Percentiles rank a stretch among this genome's conserved stretches.
Evolutionary conservation across 2,329 filamentous ascomycete genomes (phyloP).

Genomic region (Aspergillus fijiensis): DNA sequence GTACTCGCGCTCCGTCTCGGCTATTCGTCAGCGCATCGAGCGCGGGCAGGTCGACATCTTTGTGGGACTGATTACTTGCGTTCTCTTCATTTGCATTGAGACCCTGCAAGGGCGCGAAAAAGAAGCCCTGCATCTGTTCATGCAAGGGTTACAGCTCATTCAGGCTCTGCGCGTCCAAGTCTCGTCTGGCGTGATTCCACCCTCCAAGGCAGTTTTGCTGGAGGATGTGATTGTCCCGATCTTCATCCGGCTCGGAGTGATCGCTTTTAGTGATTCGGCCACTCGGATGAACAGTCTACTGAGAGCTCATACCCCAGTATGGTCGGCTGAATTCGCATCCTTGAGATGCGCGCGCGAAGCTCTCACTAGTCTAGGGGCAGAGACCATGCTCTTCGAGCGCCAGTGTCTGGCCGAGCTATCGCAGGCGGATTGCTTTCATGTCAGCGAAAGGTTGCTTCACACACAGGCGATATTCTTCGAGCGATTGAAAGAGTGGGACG

Average conservation of each 20-base stretch:
- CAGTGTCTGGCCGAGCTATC: conserved; percentile 20
- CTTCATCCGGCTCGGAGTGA: conserved; percentile 26
- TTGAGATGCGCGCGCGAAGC: conserved; percentile 26
- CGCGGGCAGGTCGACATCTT: conserved; percentile 24
- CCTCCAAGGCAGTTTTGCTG: conserved; percentile 20
- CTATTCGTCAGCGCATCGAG: conserved; percentile 26
- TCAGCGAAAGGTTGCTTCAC: conserved; percentile 18
- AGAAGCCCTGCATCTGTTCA: conserved; percentile 28
- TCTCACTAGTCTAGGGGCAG: conserved; percentile 24
- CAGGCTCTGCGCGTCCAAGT: conserved; percentile 21
- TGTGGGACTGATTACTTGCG: conserved; percentile 31
- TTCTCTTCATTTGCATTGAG: conserved; percentile 38
- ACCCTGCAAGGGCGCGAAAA: conserved; percentile 24
- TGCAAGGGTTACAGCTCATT: conserved; percentile 28
- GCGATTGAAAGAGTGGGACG: conserved; percentile 25
- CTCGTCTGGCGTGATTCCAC: conserved; percentile 11
- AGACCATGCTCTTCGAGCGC: conserved; percentile 26
- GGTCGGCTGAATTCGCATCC: conserved; percentile 5
- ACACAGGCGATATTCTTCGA: conserved; percentile 18
- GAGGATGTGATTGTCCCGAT: conserved; percentile 30
- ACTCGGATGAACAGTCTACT: conserved; percentile 10
- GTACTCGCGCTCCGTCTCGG: conserved; percentile 34
- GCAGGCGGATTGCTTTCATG: conserved; percentile 2
- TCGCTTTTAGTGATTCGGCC: conserved; percentile 13
- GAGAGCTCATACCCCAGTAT: not conserved